Percentiles rank a stretch among this genome's conserved stretches.
Evolutionary conservation across 2,329 filamentous ascomycete species (phyloP).

Genomic region (Colletotrichum chrysophilum): DNA sequence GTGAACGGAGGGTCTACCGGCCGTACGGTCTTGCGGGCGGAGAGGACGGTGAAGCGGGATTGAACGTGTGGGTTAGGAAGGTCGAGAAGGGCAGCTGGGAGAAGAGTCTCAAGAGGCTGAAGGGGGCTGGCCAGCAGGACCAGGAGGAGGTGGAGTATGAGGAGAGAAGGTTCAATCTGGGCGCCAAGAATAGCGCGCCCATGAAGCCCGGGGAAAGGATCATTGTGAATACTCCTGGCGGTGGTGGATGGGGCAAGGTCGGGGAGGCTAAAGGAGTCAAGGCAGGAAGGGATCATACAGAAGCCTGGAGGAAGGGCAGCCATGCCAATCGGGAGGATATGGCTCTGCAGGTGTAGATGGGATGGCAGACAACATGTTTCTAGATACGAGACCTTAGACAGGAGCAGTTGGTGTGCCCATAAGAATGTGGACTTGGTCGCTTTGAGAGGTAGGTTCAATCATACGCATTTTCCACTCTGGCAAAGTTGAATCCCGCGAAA

Average conservation of each 20-base stretch:
- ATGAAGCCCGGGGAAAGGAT: conserved; percentile 81
- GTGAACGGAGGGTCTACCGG: conserved; percentile 77
- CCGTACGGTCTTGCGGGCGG: conserved; percentile 86
- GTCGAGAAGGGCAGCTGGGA: conserved; percentile 64
- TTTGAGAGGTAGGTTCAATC: neutral
- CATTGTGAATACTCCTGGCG: conserved; percentile 78
- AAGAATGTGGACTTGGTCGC: fast-evolving
- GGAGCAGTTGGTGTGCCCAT: neutral
- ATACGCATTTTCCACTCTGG: neutral
- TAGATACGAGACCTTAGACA: neutral
- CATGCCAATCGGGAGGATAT: conserved; percentile 61
- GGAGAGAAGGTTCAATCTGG: conserved; percentile 72
- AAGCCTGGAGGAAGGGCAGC: conserved; percentile 61
- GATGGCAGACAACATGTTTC: neutral
- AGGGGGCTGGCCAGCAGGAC: conserved; percentile 28
- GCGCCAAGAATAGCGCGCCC: conserved; percentile 79
- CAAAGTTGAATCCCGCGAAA: neutral
- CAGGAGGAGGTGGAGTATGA: conserved; percentile 51
- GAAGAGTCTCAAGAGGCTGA: conserved; percentile 44
- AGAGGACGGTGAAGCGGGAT: conserved; percentile 75
- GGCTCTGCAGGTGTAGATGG: conserved; percentile 57
- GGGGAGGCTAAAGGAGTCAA: conserved; percentile 62
- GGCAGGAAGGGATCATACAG: conserved; percentile 57
- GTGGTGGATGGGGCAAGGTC: conserved; percentile 74
- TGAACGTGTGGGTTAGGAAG: conserved; percentile 87